Evolutionary conservation across 208 protist genomes (phyloP).

Genomic region (Crithidia fasciculata): DNA sequence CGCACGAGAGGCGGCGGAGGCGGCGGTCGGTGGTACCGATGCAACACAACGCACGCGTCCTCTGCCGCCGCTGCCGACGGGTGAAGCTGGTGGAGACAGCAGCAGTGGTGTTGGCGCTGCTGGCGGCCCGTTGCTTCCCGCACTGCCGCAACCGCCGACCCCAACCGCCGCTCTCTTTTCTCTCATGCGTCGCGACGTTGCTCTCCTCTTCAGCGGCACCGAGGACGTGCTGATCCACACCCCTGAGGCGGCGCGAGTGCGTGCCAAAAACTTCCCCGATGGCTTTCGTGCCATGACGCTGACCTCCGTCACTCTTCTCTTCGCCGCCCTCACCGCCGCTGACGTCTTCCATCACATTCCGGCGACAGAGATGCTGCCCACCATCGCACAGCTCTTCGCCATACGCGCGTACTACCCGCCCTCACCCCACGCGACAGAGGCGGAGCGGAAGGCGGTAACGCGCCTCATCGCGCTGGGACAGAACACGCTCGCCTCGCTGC

Average conservation of each 20-base stretch:
- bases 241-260: slow-evolving; percentile 26
- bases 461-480: slow-evolving; percentile 33
- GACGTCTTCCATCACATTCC: slow-evolving; percentile 34
- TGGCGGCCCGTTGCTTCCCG: not conserved
- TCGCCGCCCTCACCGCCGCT: slow-evolving; percentile 39
- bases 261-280: slow-evolving; percentile 34
- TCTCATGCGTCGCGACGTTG: slow-evolving; percentile 27
- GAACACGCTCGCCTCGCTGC: slow-evolving; percentile 30
- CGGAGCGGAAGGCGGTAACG: slow-evolving; percentile 23
- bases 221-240: slow-evolving; percentile 31
- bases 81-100: not conserved
- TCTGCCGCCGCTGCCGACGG: too few relatives aligned
- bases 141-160: slow-evolving; percentile 18
- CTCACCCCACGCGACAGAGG: slow-evolving; percentile 16
- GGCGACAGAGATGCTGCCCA: slow-evolving; percentile 37
- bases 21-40: too few relatives aligned
- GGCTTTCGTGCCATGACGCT: slow-evolving; percentile 43
- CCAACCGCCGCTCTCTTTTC: slow-evolving; percentile 18
- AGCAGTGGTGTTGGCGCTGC: not conserved
- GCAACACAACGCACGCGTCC: too few relatives aligned
- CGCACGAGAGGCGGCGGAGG: slow-evolving; percentile 19
- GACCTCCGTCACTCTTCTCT: slow-evolving; percentile 33
- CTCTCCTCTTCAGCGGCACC: slow-evolving; percentile 29
- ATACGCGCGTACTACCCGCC: slow-evolving; percentile 48
- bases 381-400: slow-evolving; percentile 49